Conservation (phyloP, 371 early-diverging fungal species). For the Mortierella sp. region DNA sequence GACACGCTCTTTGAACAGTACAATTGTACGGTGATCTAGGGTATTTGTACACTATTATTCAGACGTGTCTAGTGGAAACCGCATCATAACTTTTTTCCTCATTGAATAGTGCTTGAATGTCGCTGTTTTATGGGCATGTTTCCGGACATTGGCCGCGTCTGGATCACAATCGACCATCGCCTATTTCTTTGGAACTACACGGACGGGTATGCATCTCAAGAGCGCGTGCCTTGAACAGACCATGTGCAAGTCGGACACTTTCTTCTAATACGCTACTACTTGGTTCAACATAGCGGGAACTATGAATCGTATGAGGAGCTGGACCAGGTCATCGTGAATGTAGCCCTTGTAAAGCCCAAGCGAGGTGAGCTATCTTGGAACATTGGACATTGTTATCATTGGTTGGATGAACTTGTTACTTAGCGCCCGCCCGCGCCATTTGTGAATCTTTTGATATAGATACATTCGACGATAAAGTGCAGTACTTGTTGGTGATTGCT, state of each 20-base stretch:
- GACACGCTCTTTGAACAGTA: slow-evolving; percentile 77
- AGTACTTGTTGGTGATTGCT: slow-evolving; percentile 86
- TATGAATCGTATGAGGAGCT: slow-evolving; percentile 82
- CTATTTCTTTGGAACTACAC: slow-evolving; percentile 91
- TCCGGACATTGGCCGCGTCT: slow-evolving; percentile 89
- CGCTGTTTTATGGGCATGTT: slow-evolving; percentile 89
- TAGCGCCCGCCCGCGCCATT: too few species aligned
- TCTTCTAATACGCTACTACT: neutral
- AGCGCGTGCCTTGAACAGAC: neutral
- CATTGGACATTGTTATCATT: too few species aligned
- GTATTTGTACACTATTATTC: too few species aligned
- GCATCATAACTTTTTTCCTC: neutral
- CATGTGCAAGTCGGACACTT: too few species aligned
- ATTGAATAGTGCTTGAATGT: slow-evolving; percentile 68
- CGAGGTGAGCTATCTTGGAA: slow-evolving; percentile 62
- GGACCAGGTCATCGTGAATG: slow-evolving; percentile 85
- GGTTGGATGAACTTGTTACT: too few species aligned
- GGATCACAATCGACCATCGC: slow-evolving; percentile 87
- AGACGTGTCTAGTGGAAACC: too few species aligned
- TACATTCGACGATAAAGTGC: slow-evolving; percentile 83
- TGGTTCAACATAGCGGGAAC: slow-evolving; percentile 56
- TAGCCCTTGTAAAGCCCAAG: slow-evolving; percentile 81
- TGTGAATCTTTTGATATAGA: slow-evolving; percentile 55
- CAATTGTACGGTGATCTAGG: slow-evolving; percentile 56
- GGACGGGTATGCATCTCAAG: slow-evolving; percentile 57